Evolutionary conservation across 2,329 filamentous ascomycete species (phyloP).

Genomic region (Paecilomyces variotii): DNA sequence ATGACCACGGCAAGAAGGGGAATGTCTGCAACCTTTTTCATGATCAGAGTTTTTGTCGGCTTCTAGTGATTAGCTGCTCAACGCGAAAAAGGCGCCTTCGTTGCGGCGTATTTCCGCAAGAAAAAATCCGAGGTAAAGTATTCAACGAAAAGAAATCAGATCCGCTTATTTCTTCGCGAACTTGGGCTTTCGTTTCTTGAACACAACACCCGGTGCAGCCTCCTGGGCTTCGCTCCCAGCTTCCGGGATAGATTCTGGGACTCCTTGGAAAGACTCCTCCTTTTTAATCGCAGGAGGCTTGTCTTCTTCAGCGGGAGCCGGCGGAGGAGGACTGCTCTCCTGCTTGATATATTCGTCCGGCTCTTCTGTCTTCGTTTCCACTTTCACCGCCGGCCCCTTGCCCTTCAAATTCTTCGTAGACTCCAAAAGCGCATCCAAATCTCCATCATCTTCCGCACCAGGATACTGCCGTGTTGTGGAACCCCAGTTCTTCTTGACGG

Average conservation of each 20-base stretch:
- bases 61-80: not conserved
- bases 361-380: slow-evolving; percentile 8
- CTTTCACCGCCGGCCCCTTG: slow-evolving; percentile 12
- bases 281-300: slow-evolving; percentile 14
- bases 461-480: slow-evolving; percentile 34
- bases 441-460: slow-evolving; percentile 27
- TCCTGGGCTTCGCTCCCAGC: slow-evolving; percentile 15
- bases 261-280: slow-evolving; percentile 15
- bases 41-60: not conserved
- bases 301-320: slow-evolving; percentile 6
- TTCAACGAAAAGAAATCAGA: not conserved
- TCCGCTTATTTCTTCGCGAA: slow-evolving; percentile 30
- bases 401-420: slow-evolving; percentile 30
- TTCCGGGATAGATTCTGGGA: slow-evolving; percentile 1
- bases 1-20: not conserved
- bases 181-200: slow-evolving; percentile 44
- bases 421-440: slow-evolving; percentile 37
- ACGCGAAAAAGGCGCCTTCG: not conserved
- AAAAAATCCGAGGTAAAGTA: not conserved
- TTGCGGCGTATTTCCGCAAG: not conserved
- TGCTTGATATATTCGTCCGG: slow-evolving; percentile 4
- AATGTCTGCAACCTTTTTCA: not conserved
- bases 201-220: slow-evolving; percentile 27
- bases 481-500: slow-evolving; percentile 37
- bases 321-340: slow-evolving; percentile 1